phyloP scores from a whole-genome alignment of 805 yeast genomes.

The Cyberlindnera xishuangbannaensis region DNA sequence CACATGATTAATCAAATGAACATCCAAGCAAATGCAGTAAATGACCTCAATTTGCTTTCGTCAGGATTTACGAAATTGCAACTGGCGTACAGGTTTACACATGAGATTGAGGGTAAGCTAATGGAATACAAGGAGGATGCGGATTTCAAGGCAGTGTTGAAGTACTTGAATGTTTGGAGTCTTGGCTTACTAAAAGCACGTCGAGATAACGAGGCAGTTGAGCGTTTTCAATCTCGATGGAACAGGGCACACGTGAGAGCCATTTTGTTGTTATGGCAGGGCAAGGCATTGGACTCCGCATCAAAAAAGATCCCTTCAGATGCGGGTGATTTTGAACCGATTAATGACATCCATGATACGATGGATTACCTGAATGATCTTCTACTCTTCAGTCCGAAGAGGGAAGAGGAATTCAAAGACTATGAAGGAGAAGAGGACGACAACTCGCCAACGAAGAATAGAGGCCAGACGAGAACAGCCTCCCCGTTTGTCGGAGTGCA shows the following conservation, averaged over 20 bases:
- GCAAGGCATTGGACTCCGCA: constrained; percentile 7
- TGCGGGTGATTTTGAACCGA: constrained; percentile 1
- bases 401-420: constrained; percentile 1
- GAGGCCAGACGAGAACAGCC: neutral
- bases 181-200: constrained; percentile 27
- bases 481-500: constrained; percentile 13
- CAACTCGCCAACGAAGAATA: constrained; percentile 21
- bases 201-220: constrained; percentile 30
- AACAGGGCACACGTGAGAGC: constrained; percentile 34
- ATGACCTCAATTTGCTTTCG: constrained; percentile 20
- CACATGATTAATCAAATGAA: constrained; percentile 10
- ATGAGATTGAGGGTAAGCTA: constrained; percentile 15
- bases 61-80: constrained; percentile 24
- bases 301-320: neutral
- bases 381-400: constrained; percentile 1
- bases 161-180: constrained; percentile 30
- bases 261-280: constrained; percentile 31
- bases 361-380: no score
- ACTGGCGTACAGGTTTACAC: constrained; percentile 9
- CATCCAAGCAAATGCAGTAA: constrained; percentile 21
- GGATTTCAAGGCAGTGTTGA: constrained; percentile 20
- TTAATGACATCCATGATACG: neutral
- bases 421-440: constrained; percentile 13
- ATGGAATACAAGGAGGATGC: constrained; percentile 21
- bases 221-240: constrained; percentile 32